Conservation (phyloP, 192 early-diverging fungal species). For the Endogone sp. region DNA sequence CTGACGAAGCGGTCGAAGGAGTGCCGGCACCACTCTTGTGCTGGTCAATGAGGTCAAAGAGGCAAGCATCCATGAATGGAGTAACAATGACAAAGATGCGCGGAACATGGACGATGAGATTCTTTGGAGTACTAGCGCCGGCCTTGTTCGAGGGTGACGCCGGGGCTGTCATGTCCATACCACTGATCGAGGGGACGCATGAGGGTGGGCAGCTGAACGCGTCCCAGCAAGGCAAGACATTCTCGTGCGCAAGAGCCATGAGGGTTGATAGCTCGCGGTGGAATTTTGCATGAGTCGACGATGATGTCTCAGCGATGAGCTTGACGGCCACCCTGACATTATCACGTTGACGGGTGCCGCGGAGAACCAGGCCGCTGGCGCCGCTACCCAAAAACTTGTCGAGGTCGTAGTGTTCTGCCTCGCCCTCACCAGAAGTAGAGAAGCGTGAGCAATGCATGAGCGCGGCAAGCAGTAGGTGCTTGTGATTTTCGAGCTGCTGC, state of each 20-base stretch:
- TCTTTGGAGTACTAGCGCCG: background rate
- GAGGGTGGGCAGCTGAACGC: conserved; percentile 13
- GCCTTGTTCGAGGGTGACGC: background rate
- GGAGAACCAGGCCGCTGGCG: conserved; percentile 14
- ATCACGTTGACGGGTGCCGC: conserved; percentile 1
- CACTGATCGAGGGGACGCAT: background rate
- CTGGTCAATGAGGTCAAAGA: conserved; percentile 7
- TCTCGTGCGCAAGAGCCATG: background rate
- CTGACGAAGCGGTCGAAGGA: background rate
- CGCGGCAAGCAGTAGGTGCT: background rate
- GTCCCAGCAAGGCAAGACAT: conserved; percentile 6
- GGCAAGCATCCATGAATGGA: conserved; percentile 11
- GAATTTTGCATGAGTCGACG: conserved; percentile 8
- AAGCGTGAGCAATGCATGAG: background rate
- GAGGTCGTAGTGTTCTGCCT: conserved; percentile 2
- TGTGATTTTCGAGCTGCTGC: background rate
- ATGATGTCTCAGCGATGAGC: conserved; percentile 8
- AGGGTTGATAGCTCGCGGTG: conserved; percentile 11
- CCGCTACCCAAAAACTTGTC: conserved; percentile 12
- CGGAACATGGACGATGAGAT: conserved; percentile 4
- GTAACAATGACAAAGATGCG: conserved; percentile 8
- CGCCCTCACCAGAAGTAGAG: background rate
- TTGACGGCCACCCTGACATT: conserved; percentile 6
- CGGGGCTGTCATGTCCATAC: background rate
- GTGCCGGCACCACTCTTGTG: background rate